A percentile compares a stretch with the other conserved stretches of the same genome.
These are phyloP conservation scores for Blastobotrys ciferrii DNA, from an alignment of 1,139 yeast genomes.

Conservation along the genomic window DNA sequence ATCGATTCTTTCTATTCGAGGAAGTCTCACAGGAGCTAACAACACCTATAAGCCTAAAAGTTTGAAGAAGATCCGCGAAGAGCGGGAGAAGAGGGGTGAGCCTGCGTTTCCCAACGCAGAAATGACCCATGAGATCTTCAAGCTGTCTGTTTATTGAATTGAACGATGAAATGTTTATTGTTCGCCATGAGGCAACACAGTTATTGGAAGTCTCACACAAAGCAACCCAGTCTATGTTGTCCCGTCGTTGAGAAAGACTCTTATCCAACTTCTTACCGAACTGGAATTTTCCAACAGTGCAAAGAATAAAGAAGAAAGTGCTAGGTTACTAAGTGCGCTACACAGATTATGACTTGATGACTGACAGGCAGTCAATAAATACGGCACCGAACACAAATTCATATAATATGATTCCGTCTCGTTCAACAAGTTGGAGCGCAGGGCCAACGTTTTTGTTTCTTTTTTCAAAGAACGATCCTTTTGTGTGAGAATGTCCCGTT, in stretches of 20 bases:
- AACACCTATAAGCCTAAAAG: too few species aligned
- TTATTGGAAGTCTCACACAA: slow-evolving; percentile 79
- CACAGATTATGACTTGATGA: too few species aligned
- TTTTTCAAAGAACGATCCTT: too few species aligned
- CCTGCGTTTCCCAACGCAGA: slow-evolving; percentile 70
- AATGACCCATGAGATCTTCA: slow-evolving; percentile 73
- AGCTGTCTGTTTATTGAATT: slow-evolving; percentile 81
- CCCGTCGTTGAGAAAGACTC: slow-evolving; percentile 82
- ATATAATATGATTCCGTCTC: too few species aligned
- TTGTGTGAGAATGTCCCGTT: too few species aligned
- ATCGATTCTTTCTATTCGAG: too few species aligned
- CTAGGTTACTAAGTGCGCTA: slow-evolving; percentile 67
- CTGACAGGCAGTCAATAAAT: too few species aligned
- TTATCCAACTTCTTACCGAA: slow-evolving; percentile 81
- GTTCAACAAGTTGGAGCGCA: too few species aligned
- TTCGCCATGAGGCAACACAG: slow-evolving; percentile 72
- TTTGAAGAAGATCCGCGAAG: slow-evolving; percentile 52
- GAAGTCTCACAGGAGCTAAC: too few species aligned
- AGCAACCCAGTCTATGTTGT: slow-evolving; percentile 95
- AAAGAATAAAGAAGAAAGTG: slow-evolving; percentile 84
- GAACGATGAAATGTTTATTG: slow-evolving; percentile 84
- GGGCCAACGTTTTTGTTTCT: too few species aligned
- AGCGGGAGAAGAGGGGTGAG: slow-evolving; percentile 56
- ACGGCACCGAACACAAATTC: too few species aligned
- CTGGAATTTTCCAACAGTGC: slow-evolving; percentile 75